phyloP scores from a whole-genome alignment of 75 land plant genomes.

The Cupressus sempervirens region DNA sequence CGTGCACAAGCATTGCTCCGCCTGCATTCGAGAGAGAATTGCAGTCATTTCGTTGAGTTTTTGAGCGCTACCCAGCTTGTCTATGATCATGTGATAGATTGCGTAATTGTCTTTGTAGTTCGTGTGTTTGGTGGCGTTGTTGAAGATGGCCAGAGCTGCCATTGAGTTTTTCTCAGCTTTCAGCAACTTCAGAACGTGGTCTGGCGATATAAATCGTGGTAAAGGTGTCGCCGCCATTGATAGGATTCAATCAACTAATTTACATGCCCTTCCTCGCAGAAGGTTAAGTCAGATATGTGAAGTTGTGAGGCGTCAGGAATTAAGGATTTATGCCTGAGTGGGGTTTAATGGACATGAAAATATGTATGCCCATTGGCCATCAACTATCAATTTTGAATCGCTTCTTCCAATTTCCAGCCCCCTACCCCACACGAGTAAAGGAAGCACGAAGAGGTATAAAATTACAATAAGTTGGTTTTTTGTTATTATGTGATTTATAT shows the following conservation, averaged over 20 bases:
- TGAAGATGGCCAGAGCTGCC: slow-evolving; percentile 42
- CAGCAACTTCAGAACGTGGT: slow-evolving; percentile 28
- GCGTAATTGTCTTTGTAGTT: slow-evolving; percentile 22
- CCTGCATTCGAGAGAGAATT: slow-evolving; percentile 17
- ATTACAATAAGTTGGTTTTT: too few relatives aligned
- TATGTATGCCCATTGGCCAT: too few relatives aligned
- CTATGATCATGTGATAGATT: slow-evolving; percentile 26
- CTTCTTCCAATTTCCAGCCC: too few relatives aligned
- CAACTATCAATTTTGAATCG: too few relatives aligned
- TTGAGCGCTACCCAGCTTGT: slow-evolving; percentile 31
- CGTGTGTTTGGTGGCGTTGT: slow-evolving; percentile 32
- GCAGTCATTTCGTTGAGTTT: slow-evolving; percentile 30
- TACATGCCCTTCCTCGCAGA: neutral
- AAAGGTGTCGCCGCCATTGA: neutral
- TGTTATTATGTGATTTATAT: too few relatives aligned
- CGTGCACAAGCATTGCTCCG: slow-evolving; percentile 30
- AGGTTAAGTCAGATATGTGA: too few relatives aligned
- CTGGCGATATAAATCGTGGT: slow-evolving; percentile 20
- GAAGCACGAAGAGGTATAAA: too few relatives aligned
- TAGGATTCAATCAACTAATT: neutral
- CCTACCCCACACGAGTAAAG: too few relatives aligned
- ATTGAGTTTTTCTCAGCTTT: slow-evolving; percentile 25
- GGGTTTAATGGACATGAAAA: too few relatives aligned
- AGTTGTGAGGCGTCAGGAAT: neutral
- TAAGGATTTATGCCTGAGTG: neutral